phyloP scores from a whole-genome alignment of 1,139 yeast genomes.

The Saccharomycopsis crataegensis region DNA sequence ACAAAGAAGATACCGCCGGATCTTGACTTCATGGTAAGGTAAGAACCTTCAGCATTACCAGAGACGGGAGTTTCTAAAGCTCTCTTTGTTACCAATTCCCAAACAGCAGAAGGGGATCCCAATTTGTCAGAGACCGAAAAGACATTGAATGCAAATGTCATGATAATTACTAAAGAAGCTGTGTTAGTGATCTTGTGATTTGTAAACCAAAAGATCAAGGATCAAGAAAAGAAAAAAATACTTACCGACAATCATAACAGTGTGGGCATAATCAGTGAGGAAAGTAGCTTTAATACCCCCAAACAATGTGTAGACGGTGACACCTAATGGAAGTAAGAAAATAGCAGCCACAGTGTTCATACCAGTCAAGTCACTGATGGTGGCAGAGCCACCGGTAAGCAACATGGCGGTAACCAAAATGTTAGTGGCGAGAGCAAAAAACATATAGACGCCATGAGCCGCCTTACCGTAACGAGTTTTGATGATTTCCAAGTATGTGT shows the following conservation, averaged over 20 bases:
- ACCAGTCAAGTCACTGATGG: conserved; percentile 69
- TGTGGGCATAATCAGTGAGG: conserved; percentile 80
- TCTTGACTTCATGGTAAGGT: conserved; percentile 71
- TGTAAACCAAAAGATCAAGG: no score
- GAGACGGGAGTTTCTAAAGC: conserved; percentile 53
- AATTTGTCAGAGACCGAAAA: conserved; percentile 52
- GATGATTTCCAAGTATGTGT: conserved; percentile 39
- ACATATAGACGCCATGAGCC: conserved; percentile 63
- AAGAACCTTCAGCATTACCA: conserved; percentile 72
- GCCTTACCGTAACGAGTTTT: conserved; percentile 59
- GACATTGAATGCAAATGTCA: conserved; percentile 56
- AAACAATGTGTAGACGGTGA: conserved; percentile 70
- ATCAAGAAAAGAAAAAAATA: no score
- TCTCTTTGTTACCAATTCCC: conserved; percentile 57
- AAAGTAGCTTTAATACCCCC: conserved; percentile 92
- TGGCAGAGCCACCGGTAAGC: conserved; percentile 80
- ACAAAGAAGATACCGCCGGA: conserved; percentile 80
- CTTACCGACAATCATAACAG: conserved; percentile 40
- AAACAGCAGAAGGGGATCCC: conserved; percentile 78
- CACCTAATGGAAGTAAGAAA: conserved; percentile 76
- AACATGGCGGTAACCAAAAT: conserved; percentile 84
- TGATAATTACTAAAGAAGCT: conserved; percentile 35
- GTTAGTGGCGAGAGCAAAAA: conserved; percentile 82
- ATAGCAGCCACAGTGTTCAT: conserved; percentile 79
- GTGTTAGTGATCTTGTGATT: no score